Evolutionary conservation across 768 basidiomycete genomes (phyloP), one percentile per base, ranked within the genome.

Genomic region (Holtermanniella nyarrowii): DNA sequence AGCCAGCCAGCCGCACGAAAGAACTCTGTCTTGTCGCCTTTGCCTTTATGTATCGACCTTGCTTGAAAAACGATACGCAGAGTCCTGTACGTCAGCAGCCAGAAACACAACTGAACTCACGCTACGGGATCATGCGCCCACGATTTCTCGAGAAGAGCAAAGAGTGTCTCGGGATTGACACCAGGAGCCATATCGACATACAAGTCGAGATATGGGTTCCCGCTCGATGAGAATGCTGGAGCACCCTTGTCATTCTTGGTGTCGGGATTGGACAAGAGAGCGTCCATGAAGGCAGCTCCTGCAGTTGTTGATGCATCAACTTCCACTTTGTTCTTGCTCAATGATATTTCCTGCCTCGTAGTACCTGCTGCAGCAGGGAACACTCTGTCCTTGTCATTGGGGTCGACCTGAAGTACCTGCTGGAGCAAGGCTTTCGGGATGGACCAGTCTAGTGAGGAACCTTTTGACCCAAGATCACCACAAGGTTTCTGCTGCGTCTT

Each of bases 1-100:
- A 85, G 74, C 83, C 83, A 85, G 13, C 80, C 82, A 44, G 79
- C 82, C 0, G 70, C 69, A 11, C 61, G 73, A 64, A 83, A 84
- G 60, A 85, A 85, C 0, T 70, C 65, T 50, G 81, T 79, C 54
- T 76, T 80, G 43, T 80, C 78, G 4, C 75, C 72, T 41, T 66
- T 63, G 0, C 84, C 83, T 41, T 85, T 81, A 51, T 82, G 82
- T 25, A 86, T 84, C 31, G 81, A 83, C 25, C 83, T 69, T 44
- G 77, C 61, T 52, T 80, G 79, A 81, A 82, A 85, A 54, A 86
- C 82, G 50, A 85, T 72, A 26, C 76, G 75, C 31, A 85, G 74
- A 0, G 83, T 82, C n/a, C 80, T 57, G 5, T 63, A 16, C 18
- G 3, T 20, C 11, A 22, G 23, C 20, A 43, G 44, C 12, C 16